Evolutionary conservation across 2,329 filamentous ascomycete species (phyloP).

Genomic region (Fusarium fracticaudum): DNA sequence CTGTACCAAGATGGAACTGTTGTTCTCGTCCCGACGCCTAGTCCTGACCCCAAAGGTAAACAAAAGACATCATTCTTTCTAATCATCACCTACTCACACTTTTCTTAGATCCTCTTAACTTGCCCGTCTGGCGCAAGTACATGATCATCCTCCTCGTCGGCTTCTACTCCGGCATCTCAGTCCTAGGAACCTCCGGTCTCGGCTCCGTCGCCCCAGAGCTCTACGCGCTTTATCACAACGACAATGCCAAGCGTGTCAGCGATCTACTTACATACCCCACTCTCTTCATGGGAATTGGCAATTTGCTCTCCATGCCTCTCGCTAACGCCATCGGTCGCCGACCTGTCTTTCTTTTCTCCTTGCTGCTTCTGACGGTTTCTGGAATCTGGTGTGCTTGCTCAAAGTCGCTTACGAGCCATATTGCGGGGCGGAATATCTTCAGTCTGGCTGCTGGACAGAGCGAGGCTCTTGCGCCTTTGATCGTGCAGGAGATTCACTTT

Average conservation of each 20-base stretch:
- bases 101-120: constrained; percentile 1
- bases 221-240: neutral
- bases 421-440: neutral
- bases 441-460: constrained; percentile 11
- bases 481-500: constrained; percentile 1
- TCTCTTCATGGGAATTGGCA: constrained; percentile 6
- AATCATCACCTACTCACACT: accelerated
- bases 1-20: constrained; percentile 8
- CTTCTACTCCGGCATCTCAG: constrained; percentile 13
- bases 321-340: neutral
- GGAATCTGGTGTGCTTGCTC: constrained; percentile 11
- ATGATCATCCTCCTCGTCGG: constrained; percentile 7
- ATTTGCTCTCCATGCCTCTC: neutral
- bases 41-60: constrained; percentile 12
- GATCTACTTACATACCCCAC: constrained; percentile 1
- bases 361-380: neutral
- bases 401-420: constrained; percentile 1
- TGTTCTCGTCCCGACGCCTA: neutral
- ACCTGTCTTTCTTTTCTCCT: neutral
- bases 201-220: neutral
- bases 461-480: neutral
- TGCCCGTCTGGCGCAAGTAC: constrained; percentile 6
- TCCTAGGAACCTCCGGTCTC: constrained; percentile 9
- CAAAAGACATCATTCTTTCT: accelerated
- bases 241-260: neutral